Percentiles rank a stretch among this genome's conserved stretches.
Evolutionary conservation across 768 basidiomycete genomes (phyloP).

Genomic region (Pholiota conissans): DNA sequence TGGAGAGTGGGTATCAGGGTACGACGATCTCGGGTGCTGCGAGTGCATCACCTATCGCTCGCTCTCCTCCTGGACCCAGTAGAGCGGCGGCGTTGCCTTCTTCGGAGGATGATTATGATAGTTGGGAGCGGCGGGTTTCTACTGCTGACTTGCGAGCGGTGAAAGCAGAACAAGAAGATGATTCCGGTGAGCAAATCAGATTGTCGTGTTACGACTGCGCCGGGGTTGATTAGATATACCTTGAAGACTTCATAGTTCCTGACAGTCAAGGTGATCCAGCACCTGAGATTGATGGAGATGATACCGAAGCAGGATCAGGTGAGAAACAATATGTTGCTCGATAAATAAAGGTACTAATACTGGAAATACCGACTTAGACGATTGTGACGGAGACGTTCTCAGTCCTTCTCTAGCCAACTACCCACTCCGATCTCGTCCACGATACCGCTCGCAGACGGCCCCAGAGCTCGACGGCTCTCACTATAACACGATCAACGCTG

Average conservation of each 20-base stretch:
- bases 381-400: conserved; percentile 11
- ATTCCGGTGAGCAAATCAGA: conserved; percentile 7
- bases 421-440: conserved; percentile 11
- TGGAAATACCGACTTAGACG: not conserved
- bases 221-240: not conserved
- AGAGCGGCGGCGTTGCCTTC: not conserved
- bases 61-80: not conserved
- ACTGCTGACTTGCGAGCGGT: conserved; percentile 21
- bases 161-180: conserved; percentile 5
- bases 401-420: conserved; percentile 19
- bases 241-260: conserved; percentile 9
- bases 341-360: not conserved
- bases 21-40: not conserved
- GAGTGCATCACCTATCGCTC: too few species aligned
- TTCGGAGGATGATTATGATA: conserved; percentile 22
- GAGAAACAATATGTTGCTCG: not conserved
- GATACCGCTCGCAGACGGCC: conserved; percentile 23
- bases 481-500: not conserved
- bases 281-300: not conserved
- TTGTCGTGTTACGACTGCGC: not conserved
- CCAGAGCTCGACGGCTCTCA: conserved; percentile 12
- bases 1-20: not conserved
- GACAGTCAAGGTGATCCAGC: conserved; percentile 7
- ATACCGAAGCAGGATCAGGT: not conserved
- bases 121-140: conserved; percentile 28